phyloP scores from a whole-genome alignment of 768 basidiomycete species.

The Russula sp. region DNA sequence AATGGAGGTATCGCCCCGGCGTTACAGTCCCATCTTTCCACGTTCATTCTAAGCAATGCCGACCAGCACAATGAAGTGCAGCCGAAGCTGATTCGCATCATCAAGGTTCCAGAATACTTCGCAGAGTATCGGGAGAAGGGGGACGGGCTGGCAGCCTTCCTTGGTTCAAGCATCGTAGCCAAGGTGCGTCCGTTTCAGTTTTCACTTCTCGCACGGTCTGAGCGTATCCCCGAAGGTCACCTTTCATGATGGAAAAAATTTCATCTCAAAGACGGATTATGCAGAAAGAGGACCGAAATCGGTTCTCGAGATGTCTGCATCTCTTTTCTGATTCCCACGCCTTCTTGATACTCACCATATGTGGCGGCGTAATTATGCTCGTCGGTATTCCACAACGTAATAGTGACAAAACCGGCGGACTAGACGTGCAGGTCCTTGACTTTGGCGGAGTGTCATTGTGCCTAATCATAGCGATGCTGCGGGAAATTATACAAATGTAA shows the following conservation, averaged over 20 bases:
- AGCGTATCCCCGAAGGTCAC: slow-evolving; percentile 45
- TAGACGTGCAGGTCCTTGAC: background rate
- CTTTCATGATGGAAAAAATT: slow-evolving; percentile 71
- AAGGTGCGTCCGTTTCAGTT: slow-evolving; percentile 45
- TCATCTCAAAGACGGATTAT: slow-evolving; percentile 77
- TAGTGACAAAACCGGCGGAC: background rate
- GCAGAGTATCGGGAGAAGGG: slow-evolving; percentile 85
- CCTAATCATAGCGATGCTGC: slow-evolving; percentile 22
- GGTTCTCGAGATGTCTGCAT: slow-evolving; percentile 73
- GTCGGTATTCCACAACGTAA: background rate
- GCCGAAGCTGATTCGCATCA: slow-evolving; percentile 53
- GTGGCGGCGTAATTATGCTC: background rate
- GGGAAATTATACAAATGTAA: slow-evolving; percentile 19
- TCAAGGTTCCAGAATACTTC: slow-evolving; percentile 83
- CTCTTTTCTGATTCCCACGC: slow-evolving; percentile 44
- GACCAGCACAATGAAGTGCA: slow-evolving; percentile 69
- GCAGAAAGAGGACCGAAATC: slow-evolving; percentile 63
- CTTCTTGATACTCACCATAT: background rate
- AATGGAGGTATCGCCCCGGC: slow-evolving; percentile 39
- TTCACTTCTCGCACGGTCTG: background rate
- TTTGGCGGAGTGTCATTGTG: slow-evolving; percentile 17
- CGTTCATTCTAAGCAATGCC: slow-evolving; percentile 53
- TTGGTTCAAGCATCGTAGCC: slow-evolving; percentile 79
- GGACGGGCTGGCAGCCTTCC: slow-evolving; percentile 72
- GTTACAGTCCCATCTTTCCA: slow-evolving; percentile 61